phyloP scores from a whole-genome alignment of 2,329 filamentous ascomycete genomes.

The Fusarium duplospermum region DNA sequence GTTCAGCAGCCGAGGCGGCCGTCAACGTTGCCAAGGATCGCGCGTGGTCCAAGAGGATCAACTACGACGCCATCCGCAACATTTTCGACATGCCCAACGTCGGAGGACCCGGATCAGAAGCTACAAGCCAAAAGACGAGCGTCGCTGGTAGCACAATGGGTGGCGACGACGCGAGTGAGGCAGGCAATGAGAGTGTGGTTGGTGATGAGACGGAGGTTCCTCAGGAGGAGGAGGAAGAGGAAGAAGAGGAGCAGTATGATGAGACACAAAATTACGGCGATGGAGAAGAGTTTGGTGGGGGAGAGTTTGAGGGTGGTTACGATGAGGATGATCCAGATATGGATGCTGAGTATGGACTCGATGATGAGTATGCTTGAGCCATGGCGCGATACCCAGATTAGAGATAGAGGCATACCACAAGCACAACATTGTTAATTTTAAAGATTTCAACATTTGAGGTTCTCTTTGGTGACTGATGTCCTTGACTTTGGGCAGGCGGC shows the following conservation, averaged over 20 bases:
- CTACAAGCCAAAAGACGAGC: constrained; percentile 59
- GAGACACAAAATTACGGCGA: constrained; percentile 49
- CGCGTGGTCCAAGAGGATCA: constrained; percentile 79
- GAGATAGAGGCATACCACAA: background rate
- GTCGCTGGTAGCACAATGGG: constrained; percentile 52
- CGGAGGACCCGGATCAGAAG: constrained; percentile 61
- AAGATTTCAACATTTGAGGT: background rate
- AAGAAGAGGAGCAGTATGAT: constrained; percentile 52
- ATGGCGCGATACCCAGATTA: constrained; percentile 33
- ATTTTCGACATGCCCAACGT: constrained; percentile 64
- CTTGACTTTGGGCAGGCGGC: background rate
- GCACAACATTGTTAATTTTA: background rate
- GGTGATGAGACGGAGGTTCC: constrained; percentile 48
- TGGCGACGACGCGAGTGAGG: constrained; percentile 51
- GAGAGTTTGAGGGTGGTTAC: constrained; percentile 48
- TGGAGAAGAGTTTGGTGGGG: constrained; percentile 47
- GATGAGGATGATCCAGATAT: constrained; percentile 54
- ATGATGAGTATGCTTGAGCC: constrained; percentile 44
- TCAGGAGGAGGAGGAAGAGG: constrained; percentile 51
- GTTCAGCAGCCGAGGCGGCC: constrained; percentile 76
- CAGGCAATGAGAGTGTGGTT: constrained; percentile 51
- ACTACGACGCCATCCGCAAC: constrained; percentile 72
- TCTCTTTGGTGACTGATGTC: background rate
- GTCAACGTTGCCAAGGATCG: constrained; percentile 75
- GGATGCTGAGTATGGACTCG: constrained; percentile 52